These are phyloP conservation scores for Linum tenue DNA, from an alignment of 345 rosid species.

Conservation along the genomic window DNA sequence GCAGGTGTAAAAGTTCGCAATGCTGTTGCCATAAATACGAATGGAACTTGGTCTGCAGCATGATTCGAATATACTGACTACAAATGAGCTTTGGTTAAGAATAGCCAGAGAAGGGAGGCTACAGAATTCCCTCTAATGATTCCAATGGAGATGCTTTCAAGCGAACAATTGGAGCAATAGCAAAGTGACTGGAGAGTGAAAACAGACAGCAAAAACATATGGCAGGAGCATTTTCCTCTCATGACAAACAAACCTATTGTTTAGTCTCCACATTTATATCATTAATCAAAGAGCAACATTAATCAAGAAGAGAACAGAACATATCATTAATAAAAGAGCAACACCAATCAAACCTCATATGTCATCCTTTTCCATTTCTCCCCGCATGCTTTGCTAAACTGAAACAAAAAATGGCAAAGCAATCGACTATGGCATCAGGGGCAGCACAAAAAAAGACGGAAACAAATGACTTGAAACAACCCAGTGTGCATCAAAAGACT, in stretches of 20 bases:
- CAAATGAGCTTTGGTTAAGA: too few relatives aligned
- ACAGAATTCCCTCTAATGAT: too few relatives aligned
- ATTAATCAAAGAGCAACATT: not conserved
- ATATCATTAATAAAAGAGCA: not conserved
- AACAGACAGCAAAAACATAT: too few relatives aligned
- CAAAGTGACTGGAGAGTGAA: not conserved
- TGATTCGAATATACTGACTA: too few relatives aligned
- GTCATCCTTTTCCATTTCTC: conserved; percentile 92
- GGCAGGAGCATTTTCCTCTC: too few relatives aligned
- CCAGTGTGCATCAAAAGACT: conserved; percentile 14
- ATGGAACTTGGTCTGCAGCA: not conserved
- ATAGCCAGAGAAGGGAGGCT: too few relatives aligned
- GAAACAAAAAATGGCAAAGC: conserved; percentile 5
- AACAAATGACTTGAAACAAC: not conserved
- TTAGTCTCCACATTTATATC: too few relatives aligned
- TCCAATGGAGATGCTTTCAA: not conserved
- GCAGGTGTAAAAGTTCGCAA: not conserved
- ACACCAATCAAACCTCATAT: conserved; percentile 41
- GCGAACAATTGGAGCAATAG: not conserved
- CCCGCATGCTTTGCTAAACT: conserved; percentile 97
- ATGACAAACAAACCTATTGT: too few relatives aligned
- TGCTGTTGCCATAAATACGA: not conserved
- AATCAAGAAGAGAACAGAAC: not conserved
- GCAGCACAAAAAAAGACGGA: not conserved
- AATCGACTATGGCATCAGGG: not conserved